phyloP scores from a whole-genome alignment of 78 protist genomes.

The Parvularia atlantis region DNA sequence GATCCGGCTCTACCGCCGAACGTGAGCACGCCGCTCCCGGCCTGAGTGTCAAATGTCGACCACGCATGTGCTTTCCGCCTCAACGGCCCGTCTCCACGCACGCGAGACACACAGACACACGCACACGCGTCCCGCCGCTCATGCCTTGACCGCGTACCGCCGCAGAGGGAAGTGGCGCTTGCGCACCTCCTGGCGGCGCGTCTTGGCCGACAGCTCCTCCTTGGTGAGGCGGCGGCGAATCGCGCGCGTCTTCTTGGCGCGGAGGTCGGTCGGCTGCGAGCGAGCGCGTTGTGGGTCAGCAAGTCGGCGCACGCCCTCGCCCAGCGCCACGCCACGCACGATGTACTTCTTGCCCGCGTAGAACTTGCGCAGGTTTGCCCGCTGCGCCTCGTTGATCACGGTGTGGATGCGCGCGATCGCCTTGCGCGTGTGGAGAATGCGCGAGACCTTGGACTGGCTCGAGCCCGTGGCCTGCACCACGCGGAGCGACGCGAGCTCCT shows the following conservation, averaged over 20 bases:
- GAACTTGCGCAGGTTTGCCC: slow-evolving; percentile 11
- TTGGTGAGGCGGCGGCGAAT: slow-evolving; percentile 49
- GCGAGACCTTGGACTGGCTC: slow-evolving; percentile 47
- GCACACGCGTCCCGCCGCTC: too few relatives aligned
- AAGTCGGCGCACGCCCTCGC: too few relatives aligned
- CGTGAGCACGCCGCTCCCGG: too few relatives aligned
- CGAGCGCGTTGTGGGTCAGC: too few relatives aligned
- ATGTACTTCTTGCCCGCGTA: slow-evolving; percentile 36
- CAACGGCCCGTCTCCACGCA: too few relatives aligned
- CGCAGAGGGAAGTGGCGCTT: slow-evolving; percentile 52
- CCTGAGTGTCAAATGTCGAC: too few relatives aligned
- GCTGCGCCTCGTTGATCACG: slow-evolving; percentile 59
- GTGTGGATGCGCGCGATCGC: slow-evolving; percentile 62
- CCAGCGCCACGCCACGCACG: too few relatives aligned
- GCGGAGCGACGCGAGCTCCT: slow-evolving; percentile 58
- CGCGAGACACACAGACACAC: too few relatives aligned
- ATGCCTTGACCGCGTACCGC: slow-evolving; percentile 65
- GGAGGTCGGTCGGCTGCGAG: slow-evolving; percentile 66
- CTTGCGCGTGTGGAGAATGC: slow-evolving; percentile 56
- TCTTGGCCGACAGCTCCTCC: slow-evolving; percentile 16
- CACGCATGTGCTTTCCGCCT: too few relatives aligned
- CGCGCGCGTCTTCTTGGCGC: slow-evolving; percentile 68
- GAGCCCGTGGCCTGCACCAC: slow-evolving; percentile 71
- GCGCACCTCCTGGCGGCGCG: slow-evolving; percentile 25
- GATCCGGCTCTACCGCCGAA: too few relatives aligned